Evolutionary conservation across 2,329 filamentous ascomycete species (phyloP).

Genomic region (Phyllosticta paracitricarpa): DNA sequence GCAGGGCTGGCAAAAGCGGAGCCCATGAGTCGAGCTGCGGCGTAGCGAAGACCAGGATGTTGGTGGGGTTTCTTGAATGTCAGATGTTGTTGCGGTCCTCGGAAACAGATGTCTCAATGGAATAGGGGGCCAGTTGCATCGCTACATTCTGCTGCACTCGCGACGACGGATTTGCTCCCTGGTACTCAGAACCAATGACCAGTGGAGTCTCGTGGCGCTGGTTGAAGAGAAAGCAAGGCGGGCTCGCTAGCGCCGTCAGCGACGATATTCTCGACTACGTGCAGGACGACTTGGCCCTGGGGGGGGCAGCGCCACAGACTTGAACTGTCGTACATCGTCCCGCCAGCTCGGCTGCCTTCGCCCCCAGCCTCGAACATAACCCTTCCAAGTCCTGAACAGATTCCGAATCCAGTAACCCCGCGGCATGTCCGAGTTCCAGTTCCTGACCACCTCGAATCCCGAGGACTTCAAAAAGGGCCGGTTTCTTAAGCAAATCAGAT

Average conservation of each 20-base stretch:
- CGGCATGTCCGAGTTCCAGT: constrained; percentile 10
- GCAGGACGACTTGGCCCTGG: neutral
- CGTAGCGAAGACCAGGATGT: neutral
- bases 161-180: neutral
- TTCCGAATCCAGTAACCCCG: neutral
- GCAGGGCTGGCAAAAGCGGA: neutral
- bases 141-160: neutral
- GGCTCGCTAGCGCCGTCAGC: constrained; percentile 63
- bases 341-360: neutral
- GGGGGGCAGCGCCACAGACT: neutral
- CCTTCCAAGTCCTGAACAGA: neutral
- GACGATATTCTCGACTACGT: constrained; percentile 41
- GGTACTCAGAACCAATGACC: neutral
- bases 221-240: constrained; percentile 19
- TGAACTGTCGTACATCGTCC: neutral
- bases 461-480: constrained; percentile 11
- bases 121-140: neutral
- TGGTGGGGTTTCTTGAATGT: neutral
- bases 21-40: neutral
- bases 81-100: neutral
- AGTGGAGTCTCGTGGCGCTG: neutral
- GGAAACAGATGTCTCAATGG: neutral
- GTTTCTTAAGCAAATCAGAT: constrained; percentile 9
- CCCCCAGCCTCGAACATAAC: neutral
- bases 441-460: constrained; percentile 10